A percentile compares a stretch with the other conserved stretches of the same genome.
Evolutionary conservation across 371 early-diverging fungal species (phyloP).

Genomic region (Circinella umbellata): DNA sequence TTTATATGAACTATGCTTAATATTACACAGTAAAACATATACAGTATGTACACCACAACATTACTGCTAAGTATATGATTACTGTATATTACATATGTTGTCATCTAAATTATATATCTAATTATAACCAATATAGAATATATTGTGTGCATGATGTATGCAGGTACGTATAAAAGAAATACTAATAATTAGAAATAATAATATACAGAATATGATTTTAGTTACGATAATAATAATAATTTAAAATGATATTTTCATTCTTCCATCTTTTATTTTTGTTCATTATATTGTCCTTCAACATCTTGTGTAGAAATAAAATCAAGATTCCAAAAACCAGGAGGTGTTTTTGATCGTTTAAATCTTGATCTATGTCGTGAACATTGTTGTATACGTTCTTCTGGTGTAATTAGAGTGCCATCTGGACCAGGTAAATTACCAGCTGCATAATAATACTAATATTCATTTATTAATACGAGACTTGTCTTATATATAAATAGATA

Average conservation of each 20-base stretch:
- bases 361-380: slow-evolving; percentile 8
- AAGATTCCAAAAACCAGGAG: slow-evolving; percentile 16
- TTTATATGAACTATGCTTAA: too few relatives aligned
- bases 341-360: slow-evolving; percentile 16
- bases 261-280: background rate
- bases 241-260: too few relatives aligned
- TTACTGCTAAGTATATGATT: too few relatives aligned
- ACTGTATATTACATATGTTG: too few relatives aligned
- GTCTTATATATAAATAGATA: background rate
- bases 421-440: slow-evolving; percentile 5
- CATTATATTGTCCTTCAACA: background rate
- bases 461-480: too few relatives aligned
- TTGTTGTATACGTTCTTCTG: slow-evolving; percentile 16
- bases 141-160: too few relatives aligned
- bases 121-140: too few relatives aligned
- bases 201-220: too few relatives aligned
- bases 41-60: too few relatives aligned
- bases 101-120: too few relatives aligned
- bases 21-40: too few relatives aligned
- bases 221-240: too few relatives aligned
- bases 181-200: background rate
- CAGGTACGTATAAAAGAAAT: background rate
- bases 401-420: slow-evolving; percentile 1
- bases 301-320: slow-evolving; percentile 14
- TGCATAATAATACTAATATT: background rate